Evolutionary conservation across 306 rosid genomes (phyloP), one percentile per base, ranked within the genome.

Genomic region (Rubus idaeus): DNA sequence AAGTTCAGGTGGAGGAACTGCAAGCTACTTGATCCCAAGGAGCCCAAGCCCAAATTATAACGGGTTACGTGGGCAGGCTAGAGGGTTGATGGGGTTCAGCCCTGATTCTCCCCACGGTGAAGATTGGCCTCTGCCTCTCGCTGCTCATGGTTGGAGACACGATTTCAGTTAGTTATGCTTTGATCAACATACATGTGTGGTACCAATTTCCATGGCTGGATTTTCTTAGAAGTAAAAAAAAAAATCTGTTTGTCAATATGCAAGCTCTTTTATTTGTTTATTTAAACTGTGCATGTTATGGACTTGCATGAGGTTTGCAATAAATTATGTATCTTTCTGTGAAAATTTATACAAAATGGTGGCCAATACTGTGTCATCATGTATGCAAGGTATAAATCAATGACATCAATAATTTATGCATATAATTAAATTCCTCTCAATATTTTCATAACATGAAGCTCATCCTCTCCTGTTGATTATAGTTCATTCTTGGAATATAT

Each of bases 1-100:
- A 0, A 86, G 88, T 72, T 83, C 84, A 0, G 88, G 90, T 20
- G 97, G 93, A 39, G 86, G 90, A 58, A 66, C 81, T 2, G 4
- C 75, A 11, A n/a, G 69, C 10, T 79, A 79, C 64, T 83, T 74
- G 35, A 82, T 74, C 12, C 78, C 75, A 12, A 83, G 82, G 37
- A 90, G 92, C 82, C 97, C 96, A 81, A 84, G 84, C 90, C 99
- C 92, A 44, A 83, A 83, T 21, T 21, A 64, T 2, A 86, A 68
- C 39, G 93, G 88, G 46, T 1, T 73, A 2, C 84, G 86, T 0
- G 74, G 83, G 58, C 86, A 83, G 35, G 82, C 85, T 18, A 83
- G 88, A 76, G 77, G 85, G 75, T 75, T 80, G 11, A 23, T 78
- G 4, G 85, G 86, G 8, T 85, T 73, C 8, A 64, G 86, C 79